phyloP scores from a whole-genome alignment of 2,329 filamentous ascomycete genomes.

The Paradendryphiella salina region DNA sequence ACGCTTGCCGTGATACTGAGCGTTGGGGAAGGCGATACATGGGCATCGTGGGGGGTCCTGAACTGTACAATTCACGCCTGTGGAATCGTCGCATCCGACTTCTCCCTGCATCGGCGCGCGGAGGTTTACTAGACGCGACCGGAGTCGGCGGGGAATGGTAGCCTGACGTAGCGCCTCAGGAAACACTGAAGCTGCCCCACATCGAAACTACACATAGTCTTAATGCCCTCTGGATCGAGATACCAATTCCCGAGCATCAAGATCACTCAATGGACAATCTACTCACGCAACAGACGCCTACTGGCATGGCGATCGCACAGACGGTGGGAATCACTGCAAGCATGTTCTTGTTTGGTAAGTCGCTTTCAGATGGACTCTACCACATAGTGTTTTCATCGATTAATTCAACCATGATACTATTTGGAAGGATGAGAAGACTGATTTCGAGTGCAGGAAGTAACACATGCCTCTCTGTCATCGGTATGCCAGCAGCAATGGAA shows the following conservation, averaged over 20 bases:
- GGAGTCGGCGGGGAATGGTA: constrained; percentile 7
- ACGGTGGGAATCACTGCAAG: constrained; percentile 57
- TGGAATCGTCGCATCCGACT: background rate
- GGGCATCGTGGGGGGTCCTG: background rate
- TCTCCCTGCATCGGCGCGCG: background rate
- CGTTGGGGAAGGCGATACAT: background rate
- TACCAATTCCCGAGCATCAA: background rate
- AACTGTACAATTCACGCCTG: background rate
- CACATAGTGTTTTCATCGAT: no score
- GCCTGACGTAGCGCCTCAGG: constrained; percentile 3
- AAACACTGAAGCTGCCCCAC: background rate
- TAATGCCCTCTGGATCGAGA: no score
- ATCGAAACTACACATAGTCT: background rate
- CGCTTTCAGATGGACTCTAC: no score
- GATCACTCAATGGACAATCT: constrained; percentile 26
- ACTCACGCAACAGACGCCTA: constrained; percentile 30
- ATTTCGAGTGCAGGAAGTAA: constrained; percentile 2
- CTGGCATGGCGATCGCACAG: constrained; percentile 53
- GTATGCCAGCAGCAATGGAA: constrained; percentile 59
- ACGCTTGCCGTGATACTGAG: background rate
- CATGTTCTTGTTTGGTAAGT: constrained; percentile 51
- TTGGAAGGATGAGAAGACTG: background rate
- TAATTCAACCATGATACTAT: no score
- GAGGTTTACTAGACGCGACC: constrained; percentile 1
- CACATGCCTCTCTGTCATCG: constrained; percentile 46